phyloP scores from a whole-genome alignment of 345 rosid species.

The Lepidium didymum region DNA sequence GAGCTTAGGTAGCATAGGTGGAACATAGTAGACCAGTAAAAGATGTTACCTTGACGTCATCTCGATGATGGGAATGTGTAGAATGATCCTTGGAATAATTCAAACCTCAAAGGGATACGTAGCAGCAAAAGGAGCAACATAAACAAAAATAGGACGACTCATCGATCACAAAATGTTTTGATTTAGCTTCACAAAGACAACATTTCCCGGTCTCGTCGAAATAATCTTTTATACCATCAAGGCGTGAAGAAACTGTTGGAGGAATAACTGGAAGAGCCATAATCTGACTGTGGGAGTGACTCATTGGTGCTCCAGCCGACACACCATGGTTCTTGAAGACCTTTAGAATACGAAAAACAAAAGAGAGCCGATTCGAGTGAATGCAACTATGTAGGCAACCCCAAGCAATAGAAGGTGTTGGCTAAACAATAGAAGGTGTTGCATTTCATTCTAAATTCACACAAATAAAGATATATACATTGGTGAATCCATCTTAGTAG shows the following conservation, averaged over 20 bases:
- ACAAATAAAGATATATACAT: background rate
- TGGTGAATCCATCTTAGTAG: background rate
- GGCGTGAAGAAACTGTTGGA: conserved; percentile 45
- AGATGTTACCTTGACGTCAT: conserved; percentile 42
- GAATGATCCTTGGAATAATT: conserved; percentile 62
- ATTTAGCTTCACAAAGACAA: conserved; percentile 52
- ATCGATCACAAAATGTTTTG: conserved; percentile 46
- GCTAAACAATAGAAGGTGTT: background rate
- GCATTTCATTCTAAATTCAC: background rate
- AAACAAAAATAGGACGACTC: conserved; percentile 53
- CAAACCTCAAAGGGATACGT: conserved; percentile 77
- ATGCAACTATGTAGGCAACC: background rate
- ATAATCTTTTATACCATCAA: conserved; percentile 54
- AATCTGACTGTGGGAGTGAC: conserved; percentile 89
- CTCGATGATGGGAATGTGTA: conserved; percentile 65
- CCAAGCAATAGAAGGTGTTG: background rate
- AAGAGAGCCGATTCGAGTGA: background rate
- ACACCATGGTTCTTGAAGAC: conserved; percentile 92
- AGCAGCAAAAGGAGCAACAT: conserved; percentile 62
- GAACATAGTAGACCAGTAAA: background rate
- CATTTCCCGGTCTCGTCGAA: conserved; percentile 58
- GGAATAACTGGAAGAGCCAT: conserved; percentile 79
- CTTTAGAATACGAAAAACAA: conserved; percentile 32
- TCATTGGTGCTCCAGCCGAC: conserved; percentile 92
- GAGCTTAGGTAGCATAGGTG: background rate